phyloP scores from a whole-genome alignment of 805 yeast species.

The Candida alai region DNA sequence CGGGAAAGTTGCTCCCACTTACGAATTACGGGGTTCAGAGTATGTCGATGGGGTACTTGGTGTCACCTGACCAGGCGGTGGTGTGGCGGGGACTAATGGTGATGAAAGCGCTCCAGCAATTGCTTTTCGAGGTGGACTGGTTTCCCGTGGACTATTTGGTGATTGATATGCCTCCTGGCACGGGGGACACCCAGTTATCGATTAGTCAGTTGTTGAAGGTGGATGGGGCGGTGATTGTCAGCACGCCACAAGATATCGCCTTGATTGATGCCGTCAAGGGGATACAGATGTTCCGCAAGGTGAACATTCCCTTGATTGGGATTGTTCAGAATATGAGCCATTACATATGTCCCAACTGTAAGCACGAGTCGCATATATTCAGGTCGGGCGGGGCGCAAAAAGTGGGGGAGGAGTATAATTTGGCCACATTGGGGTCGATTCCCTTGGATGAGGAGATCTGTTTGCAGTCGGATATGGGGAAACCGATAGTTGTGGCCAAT shows the following conservation, averaged over 20 bases:
- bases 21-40: slow-evolving; percentile 72
- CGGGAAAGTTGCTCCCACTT: slow-evolving; percentile 62
- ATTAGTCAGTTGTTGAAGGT: slow-evolving; percentile 74
- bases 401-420: slow-evolving; percentile 45
- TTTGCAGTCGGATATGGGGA: slow-evolving; percentile 57
- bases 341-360: slow-evolving; percentile 71
- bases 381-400: slow-evolving; percentile 58
- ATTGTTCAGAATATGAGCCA: slow-evolving; percentile 81
- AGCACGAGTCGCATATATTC: slow-evolving; percentile 69
- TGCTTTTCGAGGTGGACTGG: slow-evolving; percentile 84
- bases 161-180: slow-evolving; percentile 88
- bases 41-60: slow-evolving; percentile 87
- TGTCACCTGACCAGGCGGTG: slow-evolving; percentile 61
- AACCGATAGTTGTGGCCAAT: slow-evolving; percentile 52
- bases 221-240: slow-evolving; percentile 77
- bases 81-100: slow-evolving; percentile 89
- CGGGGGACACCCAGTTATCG: slow-evolving; percentile 83
- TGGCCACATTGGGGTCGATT: slow-evolving; percentile 58
- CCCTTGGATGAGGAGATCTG: slow-evolving; percentile 66
- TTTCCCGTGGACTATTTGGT: slow-evolving; percentile 59
- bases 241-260: slow-evolving; percentile 86
- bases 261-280: slow-evolving; percentile 78
- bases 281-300: slow-evolving; percentile 70
- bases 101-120: slow-evolving; percentile 80
- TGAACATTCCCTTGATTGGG: slow-evolving; percentile 69